Base-by-base conservation (phyloP, 2,329 filamentous ascomycete species). In the Penicillium sp. region DNA sequence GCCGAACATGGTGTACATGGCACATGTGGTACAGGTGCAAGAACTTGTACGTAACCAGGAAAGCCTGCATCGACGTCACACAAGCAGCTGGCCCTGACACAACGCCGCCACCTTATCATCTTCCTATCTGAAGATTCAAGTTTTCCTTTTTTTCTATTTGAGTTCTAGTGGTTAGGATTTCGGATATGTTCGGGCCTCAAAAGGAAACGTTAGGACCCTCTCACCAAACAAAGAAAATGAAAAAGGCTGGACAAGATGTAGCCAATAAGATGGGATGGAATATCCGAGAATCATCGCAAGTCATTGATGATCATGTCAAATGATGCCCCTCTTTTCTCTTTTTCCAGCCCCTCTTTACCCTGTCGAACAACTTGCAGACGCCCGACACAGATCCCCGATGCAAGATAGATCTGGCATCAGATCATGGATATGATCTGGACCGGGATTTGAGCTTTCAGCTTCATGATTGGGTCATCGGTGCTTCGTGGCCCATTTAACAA, bases 391-490 rank as follows among this genome's bases (percentile, higher is more conserved):
- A 37, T 37, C 8, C 33, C 33, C n/a, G 26, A 42, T 43, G 54
- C 37, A 45, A 54, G 51, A 51, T 55, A 26, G 49, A 52, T 48
- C 54, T 57, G 31, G 26, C 40, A 59, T 54, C 50, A 20, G 22
- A 55, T 51, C 45, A 50, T 48, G 41, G 11, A 35, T 57, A 9
- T 40, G 57, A 61, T 59, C 49, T 50, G 29, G 45, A 23, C 48
- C 25, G 11, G 20, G 44, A 54, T 55, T 35, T 31, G 11, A 40
- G 23, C 18, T 26, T 2, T 15, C 8, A 6, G 6, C 1, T 9
- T 3, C 15, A 23, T 47, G 33, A 62, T 64, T 64, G 61, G 61
- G 22, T 27, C 31, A 58, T 62, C 58, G 53, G 43, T 9, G 12
- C 40, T 53, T 45, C n/a, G 33, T 45, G 55, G 49, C 55, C 53